Percentiles rank a stretch among this genome's conserved stretches.
phyloP scores from a whole-genome alignment of 441 rosid species.

The Corymbia calophylla region DNA sequence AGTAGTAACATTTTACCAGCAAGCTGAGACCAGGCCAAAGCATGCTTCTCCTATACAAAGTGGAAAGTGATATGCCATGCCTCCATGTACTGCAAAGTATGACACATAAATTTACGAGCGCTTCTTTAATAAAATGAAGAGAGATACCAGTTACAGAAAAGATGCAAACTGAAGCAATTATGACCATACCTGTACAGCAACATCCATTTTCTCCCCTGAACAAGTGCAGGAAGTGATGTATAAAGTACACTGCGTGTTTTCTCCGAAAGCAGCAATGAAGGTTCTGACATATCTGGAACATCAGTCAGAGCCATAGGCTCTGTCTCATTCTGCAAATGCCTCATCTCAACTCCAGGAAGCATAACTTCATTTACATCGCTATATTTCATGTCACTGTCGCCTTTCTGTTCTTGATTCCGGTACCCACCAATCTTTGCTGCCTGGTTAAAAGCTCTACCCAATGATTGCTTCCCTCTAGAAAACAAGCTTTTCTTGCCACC shows the following conservation, averaged over 20 bases:
- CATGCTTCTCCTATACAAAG: slow-evolving; percentile 85
- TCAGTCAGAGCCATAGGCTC: slow-evolving; percentile 24
- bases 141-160: neutral
- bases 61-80: slow-evolving; percentile 90
- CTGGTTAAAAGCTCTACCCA: slow-evolving; percentile 42
- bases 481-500: slow-evolving; percentile 49
- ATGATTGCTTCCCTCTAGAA: slow-evolving; percentile 70
- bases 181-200: slow-evolving; percentile 70
- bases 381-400: slow-evolving; percentile 24
- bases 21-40: slow-evolving; percentile 93
- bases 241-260: slow-evolving; percentile 50
- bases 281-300: slow-evolving; percentile 62
- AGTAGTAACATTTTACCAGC: slow-evolving; percentile 43
- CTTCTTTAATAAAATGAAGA: neutral
- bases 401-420: slow-evolving; percentile 43
- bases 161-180: neutral
- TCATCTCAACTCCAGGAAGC: slow-evolving; percentile 58
- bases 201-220: slow-evolving; percentile 91
- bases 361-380: slow-evolving; percentile 26
- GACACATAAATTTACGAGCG: neutral
- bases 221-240: slow-evolving; percentile 77
- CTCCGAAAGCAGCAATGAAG: slow-evolving; percentile 74
- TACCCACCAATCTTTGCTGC: slow-evolving; percentile 43
- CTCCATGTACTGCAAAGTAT: slow-evolving; percentile 76
- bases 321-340: slow-evolving; percentile 25